These are phyloP conservation scores for Parietaria judaica DNA, from an alignment of 306 rosid species.

Conservation along the genomic window DNA sequence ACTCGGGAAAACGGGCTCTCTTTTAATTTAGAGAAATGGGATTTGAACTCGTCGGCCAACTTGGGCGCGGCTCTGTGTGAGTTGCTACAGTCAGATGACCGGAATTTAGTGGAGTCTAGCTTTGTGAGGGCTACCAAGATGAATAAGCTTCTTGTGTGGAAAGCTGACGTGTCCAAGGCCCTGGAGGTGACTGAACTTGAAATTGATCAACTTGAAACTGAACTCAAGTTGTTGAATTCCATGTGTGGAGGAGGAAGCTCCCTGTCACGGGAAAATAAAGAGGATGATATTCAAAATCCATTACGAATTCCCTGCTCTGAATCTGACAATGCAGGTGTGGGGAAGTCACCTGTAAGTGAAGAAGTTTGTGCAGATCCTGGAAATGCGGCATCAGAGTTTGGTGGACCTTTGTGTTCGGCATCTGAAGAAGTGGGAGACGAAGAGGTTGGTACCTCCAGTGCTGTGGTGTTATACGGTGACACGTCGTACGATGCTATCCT, in stretches of 20 bases:
- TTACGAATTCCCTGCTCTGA: slow-evolving; percentile 44
- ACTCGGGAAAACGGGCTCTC: slow-evolving; percentile 34
- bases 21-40: slow-evolving; percentile 66
- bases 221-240: slow-evolving; percentile 55
- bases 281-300: slow-evolving; percentile 28
- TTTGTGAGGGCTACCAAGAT: slow-evolving; percentile 47
- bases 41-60: slow-evolving; percentile 38
- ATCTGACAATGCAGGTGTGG: slow-evolving; percentile 29
- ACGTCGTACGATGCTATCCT: slow-evolving; percentile 31
- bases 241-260: slow-evolving; percentile 29
- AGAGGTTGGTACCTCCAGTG: slow-evolving; percentile 16
- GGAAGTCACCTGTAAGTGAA: slow-evolving; percentile 34
- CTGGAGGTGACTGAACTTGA: slow-evolving; percentile 85
- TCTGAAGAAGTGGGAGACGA: slow-evolving; percentile 19
- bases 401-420: slow-evolving; percentile 42
- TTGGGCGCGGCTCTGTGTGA: slow-evolving; percentile 51
- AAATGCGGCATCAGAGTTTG: slow-evolving; percentile 74
- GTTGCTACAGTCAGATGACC: slow-evolving; percentile 61
- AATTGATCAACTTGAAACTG: slow-evolving; percentile 82
- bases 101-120: slow-evolving; percentile 41
- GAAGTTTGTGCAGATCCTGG: slow-evolving; percentile 50
- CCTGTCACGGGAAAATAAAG: slow-evolving; percentile 23
- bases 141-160: slow-evolving; percentile 67
- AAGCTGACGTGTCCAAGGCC: slow-evolving; percentile 76
- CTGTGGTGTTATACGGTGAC: slow-evolving; percentile 13